Percentiles rank a stretch among this genome's conserved stretches.
Evolutionary conservation across 2,329 filamentous ascomycete species (phyloP).

Genomic region (Neofusicoccum kwambonambiense): DNA sequence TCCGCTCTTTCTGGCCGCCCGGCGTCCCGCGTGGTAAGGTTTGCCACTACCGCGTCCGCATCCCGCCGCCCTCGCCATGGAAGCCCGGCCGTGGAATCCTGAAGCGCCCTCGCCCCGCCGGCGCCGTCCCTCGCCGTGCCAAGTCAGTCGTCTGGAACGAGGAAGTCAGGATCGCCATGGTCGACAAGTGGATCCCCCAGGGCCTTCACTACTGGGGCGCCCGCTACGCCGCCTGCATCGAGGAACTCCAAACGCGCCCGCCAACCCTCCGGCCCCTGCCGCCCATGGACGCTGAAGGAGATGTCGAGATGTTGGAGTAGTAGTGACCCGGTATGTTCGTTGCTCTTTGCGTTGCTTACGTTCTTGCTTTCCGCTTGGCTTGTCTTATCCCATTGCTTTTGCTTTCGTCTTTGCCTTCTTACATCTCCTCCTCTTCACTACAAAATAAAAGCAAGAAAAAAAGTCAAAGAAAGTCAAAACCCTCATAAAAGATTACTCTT

Average conservation of each 20-base stretch:
- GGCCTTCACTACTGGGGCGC: not conserved
- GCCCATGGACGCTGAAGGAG: not conserved
- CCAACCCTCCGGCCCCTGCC: not conserved
- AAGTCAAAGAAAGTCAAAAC: too few relatives aligned
- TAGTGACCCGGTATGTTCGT: not conserved
- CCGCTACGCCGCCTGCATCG: not conserved
- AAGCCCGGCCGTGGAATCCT: constrained; percentile 8
- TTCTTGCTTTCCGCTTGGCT: not conserved
- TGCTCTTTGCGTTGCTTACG: not conserved
- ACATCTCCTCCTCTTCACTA: too few relatives aligned
- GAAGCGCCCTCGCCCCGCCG: not conserved
- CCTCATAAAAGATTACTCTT: too few relatives aligned
- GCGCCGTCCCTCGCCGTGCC: not conserved
- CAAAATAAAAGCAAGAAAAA: too few relatives aligned
- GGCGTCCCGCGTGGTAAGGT: too few relatives aligned
- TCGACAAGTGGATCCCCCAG: not conserved
- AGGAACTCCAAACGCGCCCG: not conserved
- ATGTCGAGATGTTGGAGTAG: not conserved
- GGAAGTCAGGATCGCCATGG: not conserved
- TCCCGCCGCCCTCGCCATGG: not conserved
- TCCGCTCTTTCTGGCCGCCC: too few relatives aligned
- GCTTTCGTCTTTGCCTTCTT: not conserved
- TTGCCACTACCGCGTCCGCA: not conserved
- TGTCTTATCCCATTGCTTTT: not conserved
- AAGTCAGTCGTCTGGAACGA: not conserved